A percentile compares a stretch with the other conserved stretches of the same genome.
These are phyloP conservation scores for Macrocystidia cucumis DNA, from an alignment of 1,284 basidiomycete genomes.

Conservation along the genomic window DNA sequence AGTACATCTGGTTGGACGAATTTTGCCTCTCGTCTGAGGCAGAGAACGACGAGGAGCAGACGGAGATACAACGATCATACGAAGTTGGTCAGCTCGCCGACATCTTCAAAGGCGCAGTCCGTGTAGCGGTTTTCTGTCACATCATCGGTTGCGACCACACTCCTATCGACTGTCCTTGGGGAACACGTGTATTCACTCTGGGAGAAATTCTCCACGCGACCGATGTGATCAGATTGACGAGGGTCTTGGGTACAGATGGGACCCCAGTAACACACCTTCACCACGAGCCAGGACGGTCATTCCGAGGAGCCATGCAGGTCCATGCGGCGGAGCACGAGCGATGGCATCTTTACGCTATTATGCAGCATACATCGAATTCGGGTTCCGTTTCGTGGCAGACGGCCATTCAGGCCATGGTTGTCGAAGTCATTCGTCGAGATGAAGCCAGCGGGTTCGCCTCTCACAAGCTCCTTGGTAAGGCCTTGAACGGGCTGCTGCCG, in stretches of 20 bases:
- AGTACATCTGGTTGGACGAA: slow-evolving; percentile 18
- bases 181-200: slow-evolving; percentile 15
- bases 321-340: slow-evolving; percentile 10
- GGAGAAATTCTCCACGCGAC: slow-evolving; percentile 16
- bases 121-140: slow-evolving; percentile 17
- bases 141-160: slow-evolving; percentile 14
- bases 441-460: slow-evolving; percentile 9
- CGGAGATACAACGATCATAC: background rate
- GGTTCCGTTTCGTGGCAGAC: slow-evolving; percentile 16
- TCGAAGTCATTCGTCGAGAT: slow-evolving; percentile 17
- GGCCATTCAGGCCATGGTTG: slow-evolving; percentile 17
- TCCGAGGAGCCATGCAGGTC: slow-evolving; percentile 12
- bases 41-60: background rate
- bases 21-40: slow-evolving; percentile 13
- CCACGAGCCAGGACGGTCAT: slow-evolving; percentile 9
- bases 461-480: slow-evolving; percentile 15
- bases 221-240: slow-evolving; percentile 11
- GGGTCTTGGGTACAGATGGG: background rate
- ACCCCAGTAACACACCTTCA: no score
- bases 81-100: slow-evolving; percentile 16
- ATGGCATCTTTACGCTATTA: slow-evolving; percentile 19
- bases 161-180: slow-evolving; percentile 14
- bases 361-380: slow-evolving; percentile 14
- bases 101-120: slow-evolving; percentile 13
- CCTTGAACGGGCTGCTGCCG: slow-evolving; percentile 18